Base-by-base conservation (phyloP, 2,329 filamentous ascomycete genomes). In the Nemania sp. region DNA sequence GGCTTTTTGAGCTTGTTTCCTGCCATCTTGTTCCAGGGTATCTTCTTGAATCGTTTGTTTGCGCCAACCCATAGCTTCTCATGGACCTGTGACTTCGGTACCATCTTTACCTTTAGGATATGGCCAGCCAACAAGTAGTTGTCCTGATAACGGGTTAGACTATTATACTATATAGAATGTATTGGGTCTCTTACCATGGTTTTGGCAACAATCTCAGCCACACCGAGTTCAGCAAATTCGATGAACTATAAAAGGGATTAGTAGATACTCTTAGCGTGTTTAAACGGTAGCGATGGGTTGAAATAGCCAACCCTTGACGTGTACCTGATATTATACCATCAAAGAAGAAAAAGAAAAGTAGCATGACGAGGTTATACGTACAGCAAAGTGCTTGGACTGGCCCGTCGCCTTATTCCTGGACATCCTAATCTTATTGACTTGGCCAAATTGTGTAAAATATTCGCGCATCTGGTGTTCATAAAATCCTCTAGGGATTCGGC, bases 381-480 rank as follows among this genome's bases (percentile, higher is more conserved):
- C 70, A 35, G 93, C 96, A 77, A 92, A 97, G 84, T 98, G 96
- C 84, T 96, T 97, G 79, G 92, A 94, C 66, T 89, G 89, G 64
- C 96, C 96, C 0, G 94, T 98, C 80, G 92, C 92, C 81, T 92
- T 93, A 86, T 97, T 98, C 75, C 96, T 91, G 29, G 94, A 96
- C 52, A 99, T 86, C 70, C 95, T 68, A 38, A 72, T 64, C 41
- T 82, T 89, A 60, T 85, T 88, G 75, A 99, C 93, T 15, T 88
- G 85, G 73, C 96, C 96, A 74, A 99, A 99, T 80, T 99, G 96
- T 62, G 90, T 88, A 78, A 98, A 97, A 85, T 98, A 99, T 72
- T 90, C 89, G 74, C 89, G 90, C 92, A 99, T 97, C 82, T 98
- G 92, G 76, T 94, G 89, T 83, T 99, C 96, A 86, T 95, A 98